phyloP scores from a whole-genome alignment of 2,329 filamentous ascomycete genomes.

The Alternaria conjuncta region DNA sequence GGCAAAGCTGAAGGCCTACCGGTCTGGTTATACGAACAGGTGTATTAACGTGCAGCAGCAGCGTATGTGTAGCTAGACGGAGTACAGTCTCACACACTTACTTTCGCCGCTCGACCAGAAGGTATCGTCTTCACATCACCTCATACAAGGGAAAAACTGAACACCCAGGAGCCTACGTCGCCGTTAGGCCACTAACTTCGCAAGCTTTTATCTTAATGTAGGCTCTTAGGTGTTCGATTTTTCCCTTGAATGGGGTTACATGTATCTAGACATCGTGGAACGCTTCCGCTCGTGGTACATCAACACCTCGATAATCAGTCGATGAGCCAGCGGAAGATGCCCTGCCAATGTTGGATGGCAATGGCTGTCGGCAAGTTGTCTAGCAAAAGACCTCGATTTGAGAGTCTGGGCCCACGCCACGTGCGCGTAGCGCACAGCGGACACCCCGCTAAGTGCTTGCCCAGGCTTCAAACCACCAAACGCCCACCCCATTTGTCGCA shows the following conservation, averaged over 20 bases:
- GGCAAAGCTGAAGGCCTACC: not conserved
- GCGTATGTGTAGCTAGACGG: not conserved
- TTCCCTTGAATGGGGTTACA: no score
- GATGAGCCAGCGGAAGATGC: constrained; percentile 1
- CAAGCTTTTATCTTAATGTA: no score
- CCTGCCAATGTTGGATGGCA: constrained; percentile 4
- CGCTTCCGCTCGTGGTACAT: not conserved
- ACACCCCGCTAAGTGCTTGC: constrained; percentile 8
- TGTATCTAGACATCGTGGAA: not conserved
- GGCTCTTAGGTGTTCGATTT: no score
- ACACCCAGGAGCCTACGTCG: no score
- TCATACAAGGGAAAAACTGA: no score
- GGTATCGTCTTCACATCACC: not conserved
- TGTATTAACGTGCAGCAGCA: not conserved
- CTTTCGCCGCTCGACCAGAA: not conserved
- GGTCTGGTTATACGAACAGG: not conserved
- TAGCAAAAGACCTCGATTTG: not conserved
- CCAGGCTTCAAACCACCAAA: constrained; percentile 5
- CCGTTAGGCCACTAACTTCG: no score
- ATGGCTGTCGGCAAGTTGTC: constrained; percentile 1
- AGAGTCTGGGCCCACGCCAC: constrained; percentile 18
- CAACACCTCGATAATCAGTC: not conserved
- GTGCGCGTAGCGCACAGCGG: constrained; percentile 8
- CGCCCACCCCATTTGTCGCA: not conserved
- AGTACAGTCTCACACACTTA: not conserved